Evolutionary conservation across 164 flowering plant genomes (phyloP).

Genomic region (Saururus chinensis): DNA sequence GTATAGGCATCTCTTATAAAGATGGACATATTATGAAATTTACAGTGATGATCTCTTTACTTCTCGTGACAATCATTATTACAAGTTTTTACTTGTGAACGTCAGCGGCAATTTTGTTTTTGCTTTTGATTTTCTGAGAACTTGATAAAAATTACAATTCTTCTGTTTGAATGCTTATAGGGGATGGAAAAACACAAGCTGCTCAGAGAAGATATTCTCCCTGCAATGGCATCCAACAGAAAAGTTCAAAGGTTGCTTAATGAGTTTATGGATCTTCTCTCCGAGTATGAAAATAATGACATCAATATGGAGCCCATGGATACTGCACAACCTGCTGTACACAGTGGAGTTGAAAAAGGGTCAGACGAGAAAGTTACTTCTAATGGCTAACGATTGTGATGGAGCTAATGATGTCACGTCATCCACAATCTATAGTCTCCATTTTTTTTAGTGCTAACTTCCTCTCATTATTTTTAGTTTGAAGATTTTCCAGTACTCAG

Average conservation of each 20-base stretch:
- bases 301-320: constrained; percentile 23
- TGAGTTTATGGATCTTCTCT: constrained; percentile 88
- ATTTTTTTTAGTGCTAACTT: background rate
- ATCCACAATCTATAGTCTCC: background rate
- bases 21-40: too few relatives aligned
- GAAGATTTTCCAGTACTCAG: too few relatives aligned
- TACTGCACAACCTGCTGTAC: background rate
- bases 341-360: background rate
- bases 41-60: too few relatives aligned
- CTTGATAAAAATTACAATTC: background rate
- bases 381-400: background rate
- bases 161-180: constrained; percentile 24
- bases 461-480: background rate
- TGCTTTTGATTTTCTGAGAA: too few relatives aligned
- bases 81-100: too few relatives aligned
- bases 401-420: background rate
- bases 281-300: constrained; percentile 61
- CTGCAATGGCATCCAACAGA: constrained; percentile 95
- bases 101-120: too few relatives aligned
- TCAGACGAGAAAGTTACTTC: background rate
- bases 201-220: constrained; percentile 87
- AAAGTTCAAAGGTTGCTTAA: constrained; percentile 89
- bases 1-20: too few relatives aligned
- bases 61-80: too few relatives aligned
- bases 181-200: constrained; percentile 90